Evolutionary conservation across 805 yeast species (phyloP), one percentile per base, ranked within the genome.

Genomic region (Candida pseudoglaebosa): DNA sequence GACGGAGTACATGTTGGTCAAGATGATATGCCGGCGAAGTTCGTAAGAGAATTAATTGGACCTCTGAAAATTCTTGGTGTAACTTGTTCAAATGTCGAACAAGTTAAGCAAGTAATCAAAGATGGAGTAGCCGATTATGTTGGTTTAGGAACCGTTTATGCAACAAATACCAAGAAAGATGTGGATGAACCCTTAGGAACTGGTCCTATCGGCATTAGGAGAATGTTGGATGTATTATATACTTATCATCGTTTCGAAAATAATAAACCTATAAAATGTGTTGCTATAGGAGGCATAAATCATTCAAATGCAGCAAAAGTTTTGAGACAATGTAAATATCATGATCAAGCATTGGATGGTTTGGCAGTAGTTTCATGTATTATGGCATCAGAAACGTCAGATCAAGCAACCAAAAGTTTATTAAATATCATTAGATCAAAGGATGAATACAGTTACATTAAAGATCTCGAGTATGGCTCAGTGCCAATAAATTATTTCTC

Each of bases 1-100:
- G 96, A 87, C 46, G 95, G 95, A 24, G 82, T 90, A 6, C 97
- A 89, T 63, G 86, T 89, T 15, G 97, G 97, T 0, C 96, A 89
- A 57, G 89, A 82, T 38, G 97, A 89, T 54, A 85, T 89, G 86
- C 73, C 75, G 8, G 78, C 78, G 1, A 50, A 50, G 1, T 49
- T 71, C 28, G 93, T 78, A 1, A 61, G 96, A 26, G 53, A 65
- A 49, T 52, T 87, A 22, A 59, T 88, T 9, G 96, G 96, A 0
- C 77, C 81, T 0, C 71, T 77, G 40, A 87, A 83, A 61, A 80
- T 89, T 42, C 56, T 89, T 33, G 97, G 97, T 1, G 80, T 90
- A 41, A 80, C 90, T 29, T 83, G 87, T 18, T 73, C 82, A 5
- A 68, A 71, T 22, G 69, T 69, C 0, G 69, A 67, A 4, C 95